A percentile compares a stretch with the other conserved stretches of the same genome.
phyloP scores from a whole-genome alignment of 2,329 filamentous ascomycete species.

The Claviceps digitariae region DNA sequence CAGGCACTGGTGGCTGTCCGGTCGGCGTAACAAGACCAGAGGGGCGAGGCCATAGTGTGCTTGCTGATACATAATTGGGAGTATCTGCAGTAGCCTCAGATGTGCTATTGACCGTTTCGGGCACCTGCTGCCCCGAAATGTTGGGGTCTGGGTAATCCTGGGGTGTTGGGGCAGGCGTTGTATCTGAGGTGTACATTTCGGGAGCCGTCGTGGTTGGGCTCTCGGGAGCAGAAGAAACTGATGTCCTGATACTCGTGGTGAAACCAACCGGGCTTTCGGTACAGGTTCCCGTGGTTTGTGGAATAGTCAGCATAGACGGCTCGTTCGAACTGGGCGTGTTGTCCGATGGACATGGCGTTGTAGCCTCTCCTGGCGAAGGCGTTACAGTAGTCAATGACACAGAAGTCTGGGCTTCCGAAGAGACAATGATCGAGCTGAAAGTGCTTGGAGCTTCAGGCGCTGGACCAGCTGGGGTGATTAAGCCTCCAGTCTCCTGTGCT shows the following conservation, averaged over 20 bases:
- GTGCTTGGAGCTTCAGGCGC: conserved; percentile 7
- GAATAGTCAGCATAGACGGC: not conserved
- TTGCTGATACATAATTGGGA: conserved; percentile 10
- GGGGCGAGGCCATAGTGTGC: conserved; percentile 12
- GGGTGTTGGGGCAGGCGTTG: not conserved
- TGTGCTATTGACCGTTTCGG: conserved; percentile 7
- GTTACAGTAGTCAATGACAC: not conserved
- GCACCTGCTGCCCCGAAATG: conserved; percentile 1
- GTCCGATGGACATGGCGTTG: conserved; percentile 2
- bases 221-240: not conserved
- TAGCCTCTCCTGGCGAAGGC: not conserved
- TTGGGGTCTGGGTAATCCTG: conserved; percentile 3
- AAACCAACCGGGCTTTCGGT: not conserved
- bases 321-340: not conserved
- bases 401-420: not conserved
- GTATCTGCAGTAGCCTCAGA: conserved; percentile 3
- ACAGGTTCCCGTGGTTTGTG: conserved; percentile 1
- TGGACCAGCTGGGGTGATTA: conserved; percentile 6
- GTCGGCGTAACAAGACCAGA: conserved; percentile 9
- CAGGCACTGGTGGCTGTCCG: conserved; percentile 13
- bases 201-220: conserved; percentile 1
- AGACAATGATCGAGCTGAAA: not conserved
- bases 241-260: not conserved
- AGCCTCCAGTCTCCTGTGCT: not conserved
- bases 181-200: conserved; percentile 1